A percentile compares a stretch with the other conserved stretches of the same genome.
These are phyloP conservation scores for Sanguinoderma infundibulare DNA, from an alignment of 1,284 basidiomycete genomes.

Conservation along the genomic window DNA sequence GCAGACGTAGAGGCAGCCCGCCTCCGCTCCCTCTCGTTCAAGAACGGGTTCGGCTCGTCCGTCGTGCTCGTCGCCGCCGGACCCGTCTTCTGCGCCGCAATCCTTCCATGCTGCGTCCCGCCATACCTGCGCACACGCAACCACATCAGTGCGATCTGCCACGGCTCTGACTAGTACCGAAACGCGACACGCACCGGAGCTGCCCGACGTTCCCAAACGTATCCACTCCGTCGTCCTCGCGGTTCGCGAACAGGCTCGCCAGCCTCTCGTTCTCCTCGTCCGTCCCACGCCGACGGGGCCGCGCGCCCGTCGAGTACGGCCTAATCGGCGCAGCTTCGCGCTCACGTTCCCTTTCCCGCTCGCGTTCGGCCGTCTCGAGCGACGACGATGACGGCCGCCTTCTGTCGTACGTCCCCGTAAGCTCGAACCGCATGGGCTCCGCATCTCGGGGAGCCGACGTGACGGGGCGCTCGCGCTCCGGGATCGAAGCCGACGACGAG, in stretches of 20 bases:
- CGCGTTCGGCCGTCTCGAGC: background rate
- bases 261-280: constrained; percentile 59
- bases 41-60: background rate
- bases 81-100: constrained; percentile 63
- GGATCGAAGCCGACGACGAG: constrained; percentile 40
- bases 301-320: constrained; percentile 30
- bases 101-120: constrained; percentile 60
- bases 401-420: constrained; percentile 25
- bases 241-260: constrained; percentile 30
- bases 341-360: background rate
- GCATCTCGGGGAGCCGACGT: constrained; percentile 28
- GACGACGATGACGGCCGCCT: background rate
- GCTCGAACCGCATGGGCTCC: constrained; percentile 25
- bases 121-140: constrained; percentile 52
- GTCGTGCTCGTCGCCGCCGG: constrained; percentile 10
- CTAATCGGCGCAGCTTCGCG: constrained; percentile 2
- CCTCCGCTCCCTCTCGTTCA: background rate
- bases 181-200: constrained; percentile 62
- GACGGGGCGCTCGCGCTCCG: constrained; percentile 21
- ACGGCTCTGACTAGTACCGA: constrained; percentile 74
- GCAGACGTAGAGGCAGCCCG: background rate
- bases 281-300: constrained; percentile 31
- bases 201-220: constrained; percentile 39
- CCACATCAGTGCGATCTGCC: constrained; percentile 43
- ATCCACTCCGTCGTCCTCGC: constrained; percentile 36